A percentile compares a stretch with the other conserved stretches of the same genome.
phyloP scores from a whole-genome alignment of 106 monocot species.

The Amphibolis antarctica region DNA sequence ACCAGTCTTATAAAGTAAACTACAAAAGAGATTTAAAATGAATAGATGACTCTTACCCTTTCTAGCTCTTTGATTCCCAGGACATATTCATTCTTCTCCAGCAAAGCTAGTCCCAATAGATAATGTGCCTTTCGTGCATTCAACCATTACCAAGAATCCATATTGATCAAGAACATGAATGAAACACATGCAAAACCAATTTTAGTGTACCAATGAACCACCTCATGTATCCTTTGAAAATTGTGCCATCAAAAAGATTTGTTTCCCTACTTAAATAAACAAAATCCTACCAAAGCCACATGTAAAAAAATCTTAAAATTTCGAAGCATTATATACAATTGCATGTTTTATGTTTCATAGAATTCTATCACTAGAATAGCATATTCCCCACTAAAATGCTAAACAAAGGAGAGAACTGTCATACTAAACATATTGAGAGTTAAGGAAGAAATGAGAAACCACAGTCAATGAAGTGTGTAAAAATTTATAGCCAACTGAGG shows the following conservation, averaged over 20 bases:
- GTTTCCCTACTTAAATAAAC: too few species aligned
- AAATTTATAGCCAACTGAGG: too few species aligned
- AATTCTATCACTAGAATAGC: too few species aligned
- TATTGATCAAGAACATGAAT: background rate
- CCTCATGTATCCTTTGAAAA: background rate
- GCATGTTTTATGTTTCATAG: too few species aligned
- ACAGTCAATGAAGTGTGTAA: too few species aligned
- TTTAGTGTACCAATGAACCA: background rate
- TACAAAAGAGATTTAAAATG: background rate
- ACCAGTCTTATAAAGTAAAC: background rate
- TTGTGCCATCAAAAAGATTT: background rate
- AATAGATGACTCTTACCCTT: slow-evolving; percentile 35
- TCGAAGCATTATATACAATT: too few species aligned
- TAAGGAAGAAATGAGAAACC: too few species aligned
- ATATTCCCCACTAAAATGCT: too few species aligned
- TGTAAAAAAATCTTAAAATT: too few species aligned
- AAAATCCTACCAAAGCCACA: too few species aligned
- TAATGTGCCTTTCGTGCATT: slow-evolving; percentile 47
- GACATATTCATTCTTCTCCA: slow-evolving; percentile 35
- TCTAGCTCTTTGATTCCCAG: slow-evolving; percentile 67
- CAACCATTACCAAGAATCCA: background rate
- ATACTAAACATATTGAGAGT: too few species aligned
- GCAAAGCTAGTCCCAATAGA: slow-evolving; percentile 61
- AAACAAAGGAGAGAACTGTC: too few species aligned
- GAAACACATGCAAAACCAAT: background rate